These are phyloP conservation scores for Amniculicola lignicola DNA, from an alignment of 495 filamentous ascomycete genomes.

Conservation along the genomic window DNA sequence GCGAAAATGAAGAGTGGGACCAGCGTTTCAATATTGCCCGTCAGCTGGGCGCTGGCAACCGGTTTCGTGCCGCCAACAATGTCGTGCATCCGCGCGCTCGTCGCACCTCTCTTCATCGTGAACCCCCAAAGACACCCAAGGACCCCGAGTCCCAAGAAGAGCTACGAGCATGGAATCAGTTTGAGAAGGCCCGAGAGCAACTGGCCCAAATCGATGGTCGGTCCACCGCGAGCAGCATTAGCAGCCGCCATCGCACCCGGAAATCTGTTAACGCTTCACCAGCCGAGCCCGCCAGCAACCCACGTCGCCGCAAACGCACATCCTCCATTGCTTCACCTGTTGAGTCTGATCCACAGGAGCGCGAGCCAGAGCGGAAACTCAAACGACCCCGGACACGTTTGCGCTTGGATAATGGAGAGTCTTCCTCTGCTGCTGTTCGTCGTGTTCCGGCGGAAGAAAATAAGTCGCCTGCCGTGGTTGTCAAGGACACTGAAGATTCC, in stretches of 20 bases:
- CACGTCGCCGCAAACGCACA: conserved; percentile 66
- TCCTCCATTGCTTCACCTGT: conserved; percentile 72
- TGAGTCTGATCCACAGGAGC: conserved; percentile 57
- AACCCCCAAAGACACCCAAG: conserved; percentile 46
- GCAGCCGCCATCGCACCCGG: conserved; percentile 23
- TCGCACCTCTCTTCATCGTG: conserved; percentile 19
- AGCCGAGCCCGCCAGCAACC: conserved; percentile 13
- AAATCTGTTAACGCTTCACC: background rate
- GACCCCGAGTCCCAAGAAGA: conserved; percentile 73
- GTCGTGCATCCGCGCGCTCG: background rate
- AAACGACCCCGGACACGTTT: conserved; percentile 77
- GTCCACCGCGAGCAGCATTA: conserved; percentile 33
- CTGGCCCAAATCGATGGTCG: conserved; percentile 3
- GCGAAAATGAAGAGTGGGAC: conserved; percentile 72
- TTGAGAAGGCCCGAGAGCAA: conserved; percentile 76
- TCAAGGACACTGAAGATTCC: conserved; percentile 29
- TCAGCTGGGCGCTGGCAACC: conserved; percentile 60
- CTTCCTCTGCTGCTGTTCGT: conserved; percentile 34
- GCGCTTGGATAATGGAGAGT: conserved; percentile 46
- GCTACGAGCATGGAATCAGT: conserved; percentile 79
- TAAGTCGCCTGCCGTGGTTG: conserved; percentile 18
- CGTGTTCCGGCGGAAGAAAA: conserved; percentile 10
- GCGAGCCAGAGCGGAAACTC: conserved; percentile 68
- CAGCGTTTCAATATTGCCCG: conserved; percentile 76
- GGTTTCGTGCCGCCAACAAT: conserved; percentile 54